Evolutionary conservation across 1,284 basidiomycete species (phyloP).

Genomic region (Pyrrhoderma lamaoense): DNA sequence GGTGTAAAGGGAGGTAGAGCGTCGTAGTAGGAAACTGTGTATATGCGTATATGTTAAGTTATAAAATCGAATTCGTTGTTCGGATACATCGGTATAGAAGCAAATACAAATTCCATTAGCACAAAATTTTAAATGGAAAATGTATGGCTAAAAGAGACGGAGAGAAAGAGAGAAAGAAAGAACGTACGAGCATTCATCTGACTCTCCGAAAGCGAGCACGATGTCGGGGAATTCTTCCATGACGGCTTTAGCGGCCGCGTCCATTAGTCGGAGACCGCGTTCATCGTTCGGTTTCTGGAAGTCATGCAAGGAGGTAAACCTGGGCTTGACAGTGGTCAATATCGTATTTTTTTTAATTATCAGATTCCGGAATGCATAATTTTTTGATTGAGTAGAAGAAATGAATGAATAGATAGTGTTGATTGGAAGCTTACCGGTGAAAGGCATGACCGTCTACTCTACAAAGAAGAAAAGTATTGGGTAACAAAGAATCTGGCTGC

Average conservation of each 20-base stretch:
- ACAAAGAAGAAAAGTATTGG: slow-evolving; percentile 79
- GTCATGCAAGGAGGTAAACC: slow-evolving; percentile 77
- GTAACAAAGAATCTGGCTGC: slow-evolving; percentile 80
- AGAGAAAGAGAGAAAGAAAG: neutral
- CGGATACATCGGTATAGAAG: too few relatives aligned
- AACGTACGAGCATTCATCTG: slow-evolving; percentile 91
- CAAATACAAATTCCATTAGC: too few relatives aligned
- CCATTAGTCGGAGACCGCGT: slow-evolving; percentile 86
- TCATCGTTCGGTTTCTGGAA: slow-evolving; percentile 93
- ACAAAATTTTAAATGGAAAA: slow-evolving; percentile 1
- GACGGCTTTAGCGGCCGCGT: slow-evolving; percentile 76
- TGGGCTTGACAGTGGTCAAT: slow-evolving; percentile 27
- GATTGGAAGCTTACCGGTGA: slow-evolving; percentile 59
- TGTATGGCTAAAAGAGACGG: too few relatives aligned
- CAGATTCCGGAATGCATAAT: slow-evolving; percentile 3
- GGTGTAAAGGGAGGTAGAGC: slow-evolving; percentile 72
- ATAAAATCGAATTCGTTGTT: too few relatives aligned
- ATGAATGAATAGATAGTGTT: neutral
- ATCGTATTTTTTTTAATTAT: neutral
- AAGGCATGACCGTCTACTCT: slow-evolving; percentile 94
- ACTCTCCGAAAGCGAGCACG: slow-evolving; percentile 88
- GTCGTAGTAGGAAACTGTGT: slow-evolving; percentile 78
- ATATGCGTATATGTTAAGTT: neutral
- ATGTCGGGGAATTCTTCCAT: slow-evolving; percentile 82
- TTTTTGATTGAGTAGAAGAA: too few relatives aligned